Evolutionary conservation across 805 yeast genomes (phyloP), one percentile per base, ranked within the genome.

Genomic region (Myxozyma neotropica): DNA sequence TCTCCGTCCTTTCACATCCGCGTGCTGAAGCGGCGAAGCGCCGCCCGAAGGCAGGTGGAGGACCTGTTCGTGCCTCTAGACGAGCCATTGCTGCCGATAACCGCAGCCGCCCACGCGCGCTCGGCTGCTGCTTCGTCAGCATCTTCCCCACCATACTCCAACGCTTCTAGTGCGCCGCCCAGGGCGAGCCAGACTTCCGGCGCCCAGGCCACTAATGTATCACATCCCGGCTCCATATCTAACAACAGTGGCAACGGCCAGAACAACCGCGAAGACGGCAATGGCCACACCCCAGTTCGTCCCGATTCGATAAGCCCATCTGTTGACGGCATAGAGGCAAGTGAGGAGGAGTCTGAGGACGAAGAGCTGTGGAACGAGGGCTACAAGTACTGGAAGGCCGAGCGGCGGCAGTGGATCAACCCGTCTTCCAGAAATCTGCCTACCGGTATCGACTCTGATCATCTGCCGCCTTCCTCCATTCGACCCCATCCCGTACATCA

Each of bases 361-460:
- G 77, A 73, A 47, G 75, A 71, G 46, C 79, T 80, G 10, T 82
- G 83, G 68, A 70, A 68, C 43, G 74, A 78, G 2, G 94, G 90
- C 7, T 80, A 80, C 42, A 74, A 74, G 12, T 77, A 88, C 45
- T 92, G 96, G 97, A 80, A 81, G 53, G 73, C 77, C 48, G 82
- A 90, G 58, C 80, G 96, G 57, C 71, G 75, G 7, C 79, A 83
- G 59, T 92, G 97, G 97, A 71, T 70, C 21, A 59, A 65, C 29
- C 71, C 71, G 5, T 49, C 55, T 23, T 33, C 35, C 5, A 17
- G 27, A 13, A 17, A 17, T 21, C 8, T n/a, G 2, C 13, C 42
- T 24, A 35, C 36, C 52, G 48, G 15, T 21, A 57, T 67, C 23
- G 63, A 57, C n/a, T 46, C 23, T 17, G 40, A 8, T 19, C 24